Base-by-base conservation (phyloP, 345 rosid genomes). In the Acer negundo region DNA sequence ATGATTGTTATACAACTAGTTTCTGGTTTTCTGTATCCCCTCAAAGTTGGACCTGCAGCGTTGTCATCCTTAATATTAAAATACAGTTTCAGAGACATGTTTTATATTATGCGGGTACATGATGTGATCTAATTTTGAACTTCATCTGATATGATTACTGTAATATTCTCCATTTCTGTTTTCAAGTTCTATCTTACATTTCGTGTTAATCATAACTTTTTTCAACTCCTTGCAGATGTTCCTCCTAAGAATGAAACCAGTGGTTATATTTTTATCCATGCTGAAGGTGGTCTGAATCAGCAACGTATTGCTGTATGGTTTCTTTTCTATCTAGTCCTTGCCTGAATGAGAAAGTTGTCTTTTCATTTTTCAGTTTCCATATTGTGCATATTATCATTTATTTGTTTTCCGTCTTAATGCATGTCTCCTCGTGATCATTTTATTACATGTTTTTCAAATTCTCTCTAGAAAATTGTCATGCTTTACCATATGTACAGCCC, bases 251-350 rank as follows among this genome's bases (percentile, higher is more conserved):
- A 97, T 86, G 97, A 93, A 87, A 97, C 97, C 80, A 93, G 78
- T 81, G 99, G 98, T 23, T 97, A 94, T 80, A 89, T 97, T 75
- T 97, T 97, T 81, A 93, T 97, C 78, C 97, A 97, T 83, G 99
- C 99, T 9, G 99, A 97, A 86, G 99, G 99, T 63, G 98, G 99
- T 78, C 82, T 97, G 83, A 97, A 97, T 93, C 99, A 97, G 83
- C 99, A 97, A 84, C 86, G 99, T 63, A 97, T 97, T 71, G 98
- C 98, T 74, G 99, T 97, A 93, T 80, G 91, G 67, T 79, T 85
- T 83, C 69, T 72, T 26, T 79, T 70, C 78, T 55, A 8, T 76
- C 72, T 68, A 67, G 40, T 28, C 58, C 11, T 20, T 20, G 72
- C 55, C 23, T 80, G 46, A 53, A 59, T 58, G 46, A 69, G 74